Conservation (phyloP, 2,329 filamentous ascomycete species). For the Xylariomycetidae sp. region DNA sequence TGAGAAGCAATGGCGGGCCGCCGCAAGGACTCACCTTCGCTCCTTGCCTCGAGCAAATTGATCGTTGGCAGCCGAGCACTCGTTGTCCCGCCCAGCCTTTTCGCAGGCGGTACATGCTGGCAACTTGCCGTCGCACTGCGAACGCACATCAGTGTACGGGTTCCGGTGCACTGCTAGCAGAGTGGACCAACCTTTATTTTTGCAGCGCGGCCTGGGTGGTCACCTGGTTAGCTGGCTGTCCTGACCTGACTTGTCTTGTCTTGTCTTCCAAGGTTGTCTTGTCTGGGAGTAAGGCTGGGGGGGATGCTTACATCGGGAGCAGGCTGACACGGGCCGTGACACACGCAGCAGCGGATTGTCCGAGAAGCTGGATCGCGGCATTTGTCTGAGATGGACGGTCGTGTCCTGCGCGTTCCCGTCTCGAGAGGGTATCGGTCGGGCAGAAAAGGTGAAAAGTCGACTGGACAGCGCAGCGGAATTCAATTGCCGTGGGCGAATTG, state of each 20-base stretch:
- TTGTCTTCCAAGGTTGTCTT: no score
- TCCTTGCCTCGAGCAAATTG: slow-evolving; percentile 95
- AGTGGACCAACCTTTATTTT: slow-evolving; percentile 69
- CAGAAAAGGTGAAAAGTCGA: no score
- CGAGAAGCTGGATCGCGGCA: slow-evolving; percentile 36
- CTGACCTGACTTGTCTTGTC: slow-evolving; percentile 1
- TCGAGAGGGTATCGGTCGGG: no score
- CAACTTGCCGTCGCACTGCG: slow-evolving; percentile 84
- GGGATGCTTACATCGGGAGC: slow-evolving; percentile 58
- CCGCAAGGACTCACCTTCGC: slow-evolving; percentile 54
- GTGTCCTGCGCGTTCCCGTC: no score
- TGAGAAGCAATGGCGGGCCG: slow-evolving; percentile 1
- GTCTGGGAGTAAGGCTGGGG: no score
- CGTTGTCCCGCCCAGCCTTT: slow-evolving; percentile 75
- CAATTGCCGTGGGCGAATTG: no score
- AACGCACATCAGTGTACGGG: slow-evolving; percentile 8
- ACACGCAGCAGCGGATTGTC: slow-evolving; percentile 60
- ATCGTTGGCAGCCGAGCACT: slow-evolving; percentile 92
- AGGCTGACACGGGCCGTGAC: slow-evolving; percentile 72
- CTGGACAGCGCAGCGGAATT: no score
- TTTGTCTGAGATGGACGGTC: slow-evolving; percentile 11
- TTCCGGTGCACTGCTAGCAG: neutral
- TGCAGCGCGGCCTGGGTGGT: slow-evolving; percentile 60
- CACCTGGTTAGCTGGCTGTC: slow-evolving; percentile 10
- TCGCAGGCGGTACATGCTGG: slow-evolving; percentile 94